phyloP scores from a whole-genome alignment of 2,329 filamentous ascomycete species.

The Verticillium isaacii region DNA sequence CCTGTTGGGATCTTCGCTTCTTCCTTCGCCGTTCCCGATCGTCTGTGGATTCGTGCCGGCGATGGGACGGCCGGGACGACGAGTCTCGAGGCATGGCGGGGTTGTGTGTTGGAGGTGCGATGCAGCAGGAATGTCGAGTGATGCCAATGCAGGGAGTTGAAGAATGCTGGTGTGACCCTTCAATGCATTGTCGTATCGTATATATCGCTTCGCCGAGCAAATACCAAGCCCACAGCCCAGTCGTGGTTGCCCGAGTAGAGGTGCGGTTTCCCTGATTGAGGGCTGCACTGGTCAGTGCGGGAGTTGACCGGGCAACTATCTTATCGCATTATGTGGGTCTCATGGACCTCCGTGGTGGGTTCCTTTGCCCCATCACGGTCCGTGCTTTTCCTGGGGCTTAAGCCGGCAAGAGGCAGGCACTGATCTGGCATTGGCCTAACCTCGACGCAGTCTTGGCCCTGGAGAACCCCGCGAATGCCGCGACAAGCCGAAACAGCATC shows the following conservation, averaged over 20 bases:
- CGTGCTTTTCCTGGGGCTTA: background rate
- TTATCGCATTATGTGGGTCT: constrained; percentile 17
- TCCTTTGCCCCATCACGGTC: no score
- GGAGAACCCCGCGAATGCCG: constrained; percentile 13
- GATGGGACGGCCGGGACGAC: constrained; percentile 24
- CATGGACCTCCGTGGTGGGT: background rate
- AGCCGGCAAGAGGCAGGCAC: background rate
- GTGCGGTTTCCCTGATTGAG: background rate
- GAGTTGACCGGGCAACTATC: constrained; percentile 40
- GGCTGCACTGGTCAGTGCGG: background rate
- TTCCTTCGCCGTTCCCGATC: constrained; percentile 29
- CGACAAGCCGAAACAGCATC: constrained; percentile 17
- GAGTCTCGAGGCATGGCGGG: constrained; percentile 16
- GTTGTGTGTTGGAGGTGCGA: constrained; percentile 25
- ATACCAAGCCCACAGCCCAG: constrained; percentile 4
- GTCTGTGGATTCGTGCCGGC: constrained; percentile 22
- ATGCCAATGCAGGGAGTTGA: background rate
- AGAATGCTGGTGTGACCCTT: constrained; percentile 4
- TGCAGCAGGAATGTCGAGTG: constrained; percentile 18
- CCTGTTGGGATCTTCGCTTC: constrained; percentile 24
- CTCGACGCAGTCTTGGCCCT: background rate
- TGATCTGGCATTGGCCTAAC: background rate
- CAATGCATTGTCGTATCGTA: background rate
- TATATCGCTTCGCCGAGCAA: constrained; percentile 7
- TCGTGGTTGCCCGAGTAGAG: background rate